These are phyloP conservation scores for Yamadazyma laniorum DNA, from an alignment of 805 yeast species.

Conservation along the genomic window DNA sequence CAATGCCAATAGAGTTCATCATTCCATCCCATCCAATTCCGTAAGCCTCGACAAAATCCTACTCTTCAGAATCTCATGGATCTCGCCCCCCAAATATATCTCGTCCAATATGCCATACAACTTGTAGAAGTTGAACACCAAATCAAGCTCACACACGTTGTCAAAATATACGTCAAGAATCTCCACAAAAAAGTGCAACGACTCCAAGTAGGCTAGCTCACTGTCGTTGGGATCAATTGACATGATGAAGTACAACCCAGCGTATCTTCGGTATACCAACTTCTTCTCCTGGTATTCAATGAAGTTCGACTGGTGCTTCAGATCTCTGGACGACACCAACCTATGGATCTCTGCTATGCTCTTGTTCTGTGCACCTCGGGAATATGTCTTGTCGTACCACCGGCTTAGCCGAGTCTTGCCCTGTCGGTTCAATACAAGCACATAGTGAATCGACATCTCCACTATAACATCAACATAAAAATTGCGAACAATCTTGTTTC, in stretches of 20 bases:
- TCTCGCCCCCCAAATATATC: slow-evolving; percentile 85
- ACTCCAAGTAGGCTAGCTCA: slow-evolving; percentile 78
- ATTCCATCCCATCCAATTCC: slow-evolving; percentile 62
- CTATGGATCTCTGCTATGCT: slow-evolving; percentile 69
- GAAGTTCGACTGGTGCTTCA: slow-evolving; percentile 77
- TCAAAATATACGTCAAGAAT: slow-evolving; percentile 81
- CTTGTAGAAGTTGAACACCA: slow-evolving; percentile 88
- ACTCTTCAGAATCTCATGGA: slow-evolving; percentile 78
- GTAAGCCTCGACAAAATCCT: slow-evolving; percentile 63
- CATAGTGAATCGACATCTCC: slow-evolving; percentile 83
- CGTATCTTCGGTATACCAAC: slow-evolving; percentile 84
- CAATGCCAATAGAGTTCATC: no score
- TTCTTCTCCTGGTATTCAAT: slow-evolving; percentile 60
- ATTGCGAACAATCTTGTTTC: no score
- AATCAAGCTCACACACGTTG: slow-evolving; percentile 89
- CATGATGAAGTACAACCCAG: slow-evolving; percentile 85
- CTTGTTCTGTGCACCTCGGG: slow-evolving; percentile 29
- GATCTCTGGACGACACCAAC: slow-evolving; percentile 77
- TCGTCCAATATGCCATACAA: slow-evolving; percentile 83
- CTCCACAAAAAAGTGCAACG: slow-evolving; percentile 86
- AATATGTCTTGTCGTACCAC: slow-evolving; percentile 53
- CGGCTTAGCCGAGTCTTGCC: slow-evolving; percentile 87
- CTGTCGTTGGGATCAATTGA: slow-evolving; percentile 79
- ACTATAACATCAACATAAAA: no score
- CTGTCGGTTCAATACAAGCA: slow-evolving; percentile 84